phyloP scores from a whole-genome alignment of 2,329 filamentous ascomycete species.

The Aspergillus spinulosporus region DNA sequence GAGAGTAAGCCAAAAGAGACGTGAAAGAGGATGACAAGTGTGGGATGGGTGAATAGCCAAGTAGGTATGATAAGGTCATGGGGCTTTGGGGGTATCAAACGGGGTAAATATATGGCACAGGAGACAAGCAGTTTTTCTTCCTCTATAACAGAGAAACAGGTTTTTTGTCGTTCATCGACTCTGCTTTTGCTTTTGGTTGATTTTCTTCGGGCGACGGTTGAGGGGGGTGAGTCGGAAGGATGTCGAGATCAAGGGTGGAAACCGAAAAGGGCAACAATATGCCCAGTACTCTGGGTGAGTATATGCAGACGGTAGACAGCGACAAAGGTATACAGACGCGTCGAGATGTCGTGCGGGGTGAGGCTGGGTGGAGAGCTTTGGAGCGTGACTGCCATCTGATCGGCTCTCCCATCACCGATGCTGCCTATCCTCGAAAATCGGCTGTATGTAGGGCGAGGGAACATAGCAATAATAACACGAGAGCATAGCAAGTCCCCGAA shows the following conservation, averaged over 20 bases:
- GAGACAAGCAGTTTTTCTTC: constrained; percentile 15
- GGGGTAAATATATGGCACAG: constrained; percentile 11
- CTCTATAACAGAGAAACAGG: constrained; percentile 6
- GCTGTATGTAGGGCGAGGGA: not conserved
- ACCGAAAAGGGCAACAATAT: constrained; percentile 34
- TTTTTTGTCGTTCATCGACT: constrained; percentile 11
- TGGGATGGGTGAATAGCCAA: constrained; percentile 5
- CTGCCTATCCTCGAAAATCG: constrained; percentile 3
- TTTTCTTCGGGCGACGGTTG: constrained; percentile 19
- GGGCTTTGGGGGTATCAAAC: constrained; percentile 29
- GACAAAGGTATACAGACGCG: not conserved
- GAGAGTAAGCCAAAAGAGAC: constrained; percentile 3
- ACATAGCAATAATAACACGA: not conserved
- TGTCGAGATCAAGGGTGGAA: constrained; percentile 25
- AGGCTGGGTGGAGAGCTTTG: not conserved
- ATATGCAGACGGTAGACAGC: not conserved
- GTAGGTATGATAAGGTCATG: constrained; percentile 1
- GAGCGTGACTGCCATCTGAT: not conserved
- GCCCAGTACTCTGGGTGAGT: constrained; percentile 23
- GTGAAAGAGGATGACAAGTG: constrained; percentile 11
- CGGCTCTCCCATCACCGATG: constrained; percentile 18
- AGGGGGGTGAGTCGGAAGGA: not conserved
- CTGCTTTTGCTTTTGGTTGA: constrained; percentile 17
- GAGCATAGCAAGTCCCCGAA: constrained; percentile 31
- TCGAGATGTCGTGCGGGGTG: not conserved